phyloP scores from a whole-genome alignment of 306 rosid species.

The Hylodesmum podocarpum region DNA sequence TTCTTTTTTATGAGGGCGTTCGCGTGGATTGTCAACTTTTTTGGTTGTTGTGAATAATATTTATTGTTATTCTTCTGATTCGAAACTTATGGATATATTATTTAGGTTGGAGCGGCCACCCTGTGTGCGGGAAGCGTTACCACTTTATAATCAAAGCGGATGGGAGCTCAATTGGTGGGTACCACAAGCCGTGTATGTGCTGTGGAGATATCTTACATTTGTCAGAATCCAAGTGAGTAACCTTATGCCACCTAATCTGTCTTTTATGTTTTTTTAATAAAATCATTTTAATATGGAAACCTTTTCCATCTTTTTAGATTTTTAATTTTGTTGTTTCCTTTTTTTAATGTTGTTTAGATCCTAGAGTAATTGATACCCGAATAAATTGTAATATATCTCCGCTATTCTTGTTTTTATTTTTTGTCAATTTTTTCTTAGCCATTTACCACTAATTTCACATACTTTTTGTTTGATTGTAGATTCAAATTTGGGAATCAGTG shows the following conservation, averaged over 20 bases:
- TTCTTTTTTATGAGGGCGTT: neutral
- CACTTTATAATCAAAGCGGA: constrained; percentile 91
- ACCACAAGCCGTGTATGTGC: constrained; percentile 95
- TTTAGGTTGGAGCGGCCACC: constrained; percentile 95
- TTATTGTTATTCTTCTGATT: neutral
- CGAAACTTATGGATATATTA: neutral
- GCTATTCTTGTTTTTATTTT: neutral
- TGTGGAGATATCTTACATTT: constrained; percentile 91
- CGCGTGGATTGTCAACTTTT: neutral
- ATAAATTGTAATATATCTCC: neutral
- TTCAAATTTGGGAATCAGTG: constrained; percentile 2
- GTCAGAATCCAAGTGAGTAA: constrained; percentile 94
- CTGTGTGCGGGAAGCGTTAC: constrained; percentile 89
- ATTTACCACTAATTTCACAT: constrained; percentile 12
- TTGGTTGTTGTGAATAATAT: neutral
- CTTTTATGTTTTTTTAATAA: neutral
- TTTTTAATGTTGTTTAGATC: constrained; percentile 10
- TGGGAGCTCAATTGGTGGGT: constrained; percentile 93
- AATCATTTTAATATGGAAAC: neutral
- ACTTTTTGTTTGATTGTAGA: constrained; percentile 14
- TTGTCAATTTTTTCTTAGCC: neutral
- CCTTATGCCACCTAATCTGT: neutral
- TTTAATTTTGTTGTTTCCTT: neutral
- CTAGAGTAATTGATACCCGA: neutral
- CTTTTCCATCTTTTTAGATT: neutral